Conservation (phyloP, 2,329 filamentous ascomycete genomes). For the Ceratocystis colombiana region DNA sequence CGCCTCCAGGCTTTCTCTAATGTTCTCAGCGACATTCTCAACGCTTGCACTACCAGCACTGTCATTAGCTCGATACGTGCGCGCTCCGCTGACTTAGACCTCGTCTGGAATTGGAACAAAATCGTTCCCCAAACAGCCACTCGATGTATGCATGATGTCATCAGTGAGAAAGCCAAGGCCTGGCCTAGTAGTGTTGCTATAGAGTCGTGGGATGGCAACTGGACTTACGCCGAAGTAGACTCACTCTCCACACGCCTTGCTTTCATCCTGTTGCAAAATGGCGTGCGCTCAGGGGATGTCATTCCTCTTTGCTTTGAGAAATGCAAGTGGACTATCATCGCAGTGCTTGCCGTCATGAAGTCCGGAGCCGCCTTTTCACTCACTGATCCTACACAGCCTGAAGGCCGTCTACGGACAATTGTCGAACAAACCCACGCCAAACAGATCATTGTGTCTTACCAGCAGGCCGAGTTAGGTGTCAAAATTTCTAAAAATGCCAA, state of each 20-base stretch:
- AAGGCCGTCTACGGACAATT: slow-evolving; percentile 38
- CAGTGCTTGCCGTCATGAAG: slow-evolving; percentile 41
- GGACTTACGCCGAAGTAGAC: slow-evolving; percentile 40
- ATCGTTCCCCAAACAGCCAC: slow-evolving; percentile 35
- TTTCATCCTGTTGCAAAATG: slow-evolving; percentile 33
- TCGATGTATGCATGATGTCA: slow-evolving; percentile 40
- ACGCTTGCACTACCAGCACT: slow-evolving; percentile 6
- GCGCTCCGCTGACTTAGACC: slow-evolving; percentile 34
- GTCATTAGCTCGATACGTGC: slow-evolving; percentile 22
- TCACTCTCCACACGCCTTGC: slow-evolving; percentile 37
- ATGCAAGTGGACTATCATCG: slow-evolving; percentile 39
- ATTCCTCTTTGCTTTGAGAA: slow-evolving; percentile 46
- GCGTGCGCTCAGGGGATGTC: slow-evolving; percentile 34
- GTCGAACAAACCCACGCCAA: slow-evolving; percentile 37
- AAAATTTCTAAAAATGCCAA: slow-evolving; percentile 31
- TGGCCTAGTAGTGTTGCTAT: slow-evolving; percentile 38
- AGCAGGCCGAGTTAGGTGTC: slow-evolving; percentile 34
- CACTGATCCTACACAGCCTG: slow-evolving; percentile 40
- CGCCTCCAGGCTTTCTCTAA: slow-evolving; percentile 28
- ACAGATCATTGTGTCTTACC: slow-evolving; percentile 36
- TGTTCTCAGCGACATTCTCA: slow-evolving; percentile 26
- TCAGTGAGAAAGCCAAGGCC: slow-evolving; percentile 34
- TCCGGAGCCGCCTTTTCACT: slow-evolving; percentile 41
- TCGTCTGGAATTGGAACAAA: slow-evolving; percentile 41
- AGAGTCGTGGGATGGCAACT: slow-evolving; percentile 42